Conservation (phyloP, 768 basidiomycete genomes). For the Podaxis pistillaris region DNA sequence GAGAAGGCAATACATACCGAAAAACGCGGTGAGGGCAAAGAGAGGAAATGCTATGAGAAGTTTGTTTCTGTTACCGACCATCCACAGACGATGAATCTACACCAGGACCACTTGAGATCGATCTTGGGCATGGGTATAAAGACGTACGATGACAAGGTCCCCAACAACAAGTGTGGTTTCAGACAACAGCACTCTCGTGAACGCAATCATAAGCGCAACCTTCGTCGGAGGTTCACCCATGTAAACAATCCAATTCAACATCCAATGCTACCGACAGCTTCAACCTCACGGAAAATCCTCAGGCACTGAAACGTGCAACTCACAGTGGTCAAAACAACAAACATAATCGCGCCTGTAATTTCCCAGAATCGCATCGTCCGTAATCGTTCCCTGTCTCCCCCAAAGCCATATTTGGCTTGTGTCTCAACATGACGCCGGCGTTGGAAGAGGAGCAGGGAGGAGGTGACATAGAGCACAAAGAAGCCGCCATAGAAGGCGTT, state of each 20-base stretch:
- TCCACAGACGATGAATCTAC: conserved; percentile 7
- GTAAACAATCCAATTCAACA: conserved; percentile 1
- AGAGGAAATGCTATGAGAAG: conserved; percentile 5
- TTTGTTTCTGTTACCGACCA: conserved; percentile 4
- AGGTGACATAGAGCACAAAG: neutral
- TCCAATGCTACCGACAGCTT: neutral
- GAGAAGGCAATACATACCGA: neutral
- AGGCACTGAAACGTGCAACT: neutral
- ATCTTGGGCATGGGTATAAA: neutral
- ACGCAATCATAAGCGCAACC: neutral
- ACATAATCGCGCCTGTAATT: conserved; percentile 3
- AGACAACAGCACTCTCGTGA: neutral
- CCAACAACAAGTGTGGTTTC: neutral
- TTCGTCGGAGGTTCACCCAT: neutral
- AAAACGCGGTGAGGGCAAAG: neutral
- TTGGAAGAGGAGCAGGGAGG: neutral
- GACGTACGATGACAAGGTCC: neutral
- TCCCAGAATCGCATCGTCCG: conserved; percentile 11
- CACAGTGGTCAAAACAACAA: neutral
- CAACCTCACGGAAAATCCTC: neutral
- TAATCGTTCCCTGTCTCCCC: neutral
- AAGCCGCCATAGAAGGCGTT: conserved; percentile 7
- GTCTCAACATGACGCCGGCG: neutral
- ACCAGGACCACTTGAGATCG: neutral
- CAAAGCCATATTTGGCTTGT: neutral